Evolutionary conservation across 2,329 filamentous ascomycete species (phyloP), one percentile per base, ranked within the genome.

Genomic region (Fusarium anthophilum): DNA sequence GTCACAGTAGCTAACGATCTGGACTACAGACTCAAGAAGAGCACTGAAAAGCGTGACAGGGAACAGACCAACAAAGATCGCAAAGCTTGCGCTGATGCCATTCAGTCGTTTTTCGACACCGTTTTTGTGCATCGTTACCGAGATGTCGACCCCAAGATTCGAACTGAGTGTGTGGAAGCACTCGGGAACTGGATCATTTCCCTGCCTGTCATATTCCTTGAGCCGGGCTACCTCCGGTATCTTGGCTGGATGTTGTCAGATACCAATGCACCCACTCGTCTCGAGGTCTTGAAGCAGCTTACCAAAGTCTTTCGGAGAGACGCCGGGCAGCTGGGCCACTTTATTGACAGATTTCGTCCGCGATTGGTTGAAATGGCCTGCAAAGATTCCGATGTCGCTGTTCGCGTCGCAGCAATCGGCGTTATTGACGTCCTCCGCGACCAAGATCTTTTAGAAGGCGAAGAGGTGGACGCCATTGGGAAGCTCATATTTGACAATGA

Each of bases 181-280:
- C 87, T 99, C 14, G 95, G 95, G 35, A 89, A 91, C 45, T 99
- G 96, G 96, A 97, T 98, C 76, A 89, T 91, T 80, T 90, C 90
- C 17, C 90, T 98, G 58, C 94, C 95, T 5, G 94, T 94, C 53
- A 89, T 94, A 51, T 99, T 98, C 83, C 94, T 98, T 81, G 94
- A 98, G 74, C 94, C 94, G 4, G 89, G 92, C 76, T 98, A 98
- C 83, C 86, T 99, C 57, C 92, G 96, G 69, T 99, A 99, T 79
- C 87, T 99, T 11, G 96, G 96, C 59, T 99, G 96, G 96, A 92
- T 98, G 79, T 87, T 99, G 37, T 98, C 95, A 9, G 96, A 99
- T 80, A 88, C 91, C 8, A 88, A 91, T 69, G 87, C 91, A 2
- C 84, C 91, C 14, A 95, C 94, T 28, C 90, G 96, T 61, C 88